Evolutionary conservation across 2,329 filamentous ascomycete species (phyloP).

Genomic region (Neopestalotiopsis clavispora): DNA sequence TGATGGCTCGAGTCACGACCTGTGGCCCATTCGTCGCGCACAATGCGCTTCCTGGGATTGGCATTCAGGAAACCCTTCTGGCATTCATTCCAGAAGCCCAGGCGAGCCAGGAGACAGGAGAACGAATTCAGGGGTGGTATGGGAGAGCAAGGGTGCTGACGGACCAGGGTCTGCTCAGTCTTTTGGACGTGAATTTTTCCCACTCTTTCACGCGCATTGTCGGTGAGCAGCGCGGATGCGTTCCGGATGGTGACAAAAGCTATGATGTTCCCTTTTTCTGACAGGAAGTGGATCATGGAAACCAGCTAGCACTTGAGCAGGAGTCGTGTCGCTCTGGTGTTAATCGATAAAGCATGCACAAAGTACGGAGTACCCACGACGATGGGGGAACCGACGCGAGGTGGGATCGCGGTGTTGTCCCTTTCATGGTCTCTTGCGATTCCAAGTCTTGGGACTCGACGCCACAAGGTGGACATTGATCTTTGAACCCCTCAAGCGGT

Average conservation of each 20-base stretch:
- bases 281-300: neutral
- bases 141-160: neutral
- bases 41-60: neutral
- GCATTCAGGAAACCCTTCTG: neutral
- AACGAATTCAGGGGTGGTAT: conserved; percentile 5
- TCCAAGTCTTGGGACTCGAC: neutral
- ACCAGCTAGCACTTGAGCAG: conserved; percentile 1
- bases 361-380: neutral
- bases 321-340: neutral
- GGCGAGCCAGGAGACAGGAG: neutral
- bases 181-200: neutral
- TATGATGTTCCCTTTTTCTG: conserved; percentile 4
- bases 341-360: neutral
- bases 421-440: neutral
- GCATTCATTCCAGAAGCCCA: neutral
- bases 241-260: conserved; percentile 9
- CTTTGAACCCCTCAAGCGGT: neutral
- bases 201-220: neutral
- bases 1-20: neutral
- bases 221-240: conserved; percentile 7
- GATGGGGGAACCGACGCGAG: neutral
- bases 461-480: too few species aligned
- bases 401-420: too few species aligned
- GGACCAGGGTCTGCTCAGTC: neutral
- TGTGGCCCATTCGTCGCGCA: neutral